Base-by-base conservation (phyloP, 202 grass and related monocot genomes). In the Carex sylvatica region DNA sequence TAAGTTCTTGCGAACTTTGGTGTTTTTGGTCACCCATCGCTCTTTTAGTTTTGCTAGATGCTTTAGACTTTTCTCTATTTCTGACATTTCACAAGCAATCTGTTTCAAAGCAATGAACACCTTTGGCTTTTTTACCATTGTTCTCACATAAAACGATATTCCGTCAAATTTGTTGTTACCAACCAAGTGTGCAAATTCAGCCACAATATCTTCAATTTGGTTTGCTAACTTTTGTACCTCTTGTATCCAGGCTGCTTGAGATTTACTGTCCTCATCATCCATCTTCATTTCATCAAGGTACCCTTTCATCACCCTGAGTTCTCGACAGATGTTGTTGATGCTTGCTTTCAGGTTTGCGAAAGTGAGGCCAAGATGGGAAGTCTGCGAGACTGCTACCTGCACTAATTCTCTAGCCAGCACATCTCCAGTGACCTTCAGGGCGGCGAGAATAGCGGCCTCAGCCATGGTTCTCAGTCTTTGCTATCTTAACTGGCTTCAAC, bases 131-230 rank as follows among this genome's bases (percentile, higher is more conserved):
- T 16, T 84, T 10, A 88, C 84, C 19, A 76, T 61, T 74, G 36
- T 84, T 74, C 80, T 84, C 33, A 80, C 11, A 80, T 80, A 84
- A 59, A 31, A 80, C 13, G 3, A 10, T 51, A 51, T 79, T 38
- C 73, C 82, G 1, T 18, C 56, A 23, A 62, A 56, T 44, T 80
- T 56, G 15, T 70, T 60, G 2, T 71, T 74, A 65, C 22, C 51
- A 35, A 84, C 70, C 62, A 84, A 71, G 70, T 40, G 0, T 6
- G 74, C 40, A 61, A 79, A 94, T 67, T 84, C 90, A 55, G 88
- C 87, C 23, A 88, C 56, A 5, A 79, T 71, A 85, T 94, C 89
- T 18, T 94, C 80, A 74, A 89, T 84, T 62, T 0, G 33, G 61
- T 81, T 79, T 18, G 91, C 84, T 1, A 87, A 1, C 0, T 82